Percentiles rank a stretch among this genome's conserved stretches.
These are phyloP conservation scores for Emergomyces pasteurianus DNA, from an alignment of 2,329 filamentous ascomycete species.

Conservation along the genomic window DNA sequence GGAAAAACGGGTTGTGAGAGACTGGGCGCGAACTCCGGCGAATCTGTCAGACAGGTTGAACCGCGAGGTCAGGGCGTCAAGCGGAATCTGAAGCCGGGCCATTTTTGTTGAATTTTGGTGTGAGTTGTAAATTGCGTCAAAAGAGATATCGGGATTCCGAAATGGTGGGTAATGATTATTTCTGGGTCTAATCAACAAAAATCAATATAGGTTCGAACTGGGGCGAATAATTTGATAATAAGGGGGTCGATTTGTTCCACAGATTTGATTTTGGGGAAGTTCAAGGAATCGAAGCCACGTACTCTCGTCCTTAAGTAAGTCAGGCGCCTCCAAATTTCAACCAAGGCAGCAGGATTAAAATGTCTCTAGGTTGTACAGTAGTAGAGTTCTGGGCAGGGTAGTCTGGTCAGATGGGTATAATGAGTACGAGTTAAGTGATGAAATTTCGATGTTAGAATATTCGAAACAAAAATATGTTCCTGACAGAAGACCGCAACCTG, in stretches of 20 bases:
- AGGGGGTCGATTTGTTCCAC: neutral
- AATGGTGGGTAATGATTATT: neutral
- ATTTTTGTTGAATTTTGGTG: conserved; percentile 37
- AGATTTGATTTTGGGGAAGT: neutral
- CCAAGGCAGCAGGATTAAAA: neutral
- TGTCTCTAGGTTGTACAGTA: neutral
- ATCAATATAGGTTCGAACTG: neutral
- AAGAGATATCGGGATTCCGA: neutral
- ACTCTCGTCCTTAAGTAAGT: neutral
- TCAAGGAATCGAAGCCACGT: neutral
- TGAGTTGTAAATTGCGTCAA: neutral
- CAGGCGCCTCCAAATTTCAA: neutral
- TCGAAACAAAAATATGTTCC: too few species aligned
- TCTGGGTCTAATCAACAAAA: neutral
- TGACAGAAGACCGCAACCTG: neutral
- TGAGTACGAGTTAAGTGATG: too few species aligned
- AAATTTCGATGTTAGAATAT: too few species aligned
- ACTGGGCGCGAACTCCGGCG: conserved; percentile 66
- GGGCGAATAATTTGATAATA: neutral
- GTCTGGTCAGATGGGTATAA: neutral
- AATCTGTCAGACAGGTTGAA: conserved; percentile 80
- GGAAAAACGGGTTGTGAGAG: conserved; percentile 70
- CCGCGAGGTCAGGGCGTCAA: conserved; percentile 82
- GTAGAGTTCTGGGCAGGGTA: neutral
- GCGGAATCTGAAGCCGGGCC: conserved; percentile 82